A percentile compares a stretch with the other conserved stretches of the same genome.
Evolutionary conservation across 2,329 filamentous ascomycete species (phyloP).

Genomic region (Colletotrichum graminicola): DNA sequence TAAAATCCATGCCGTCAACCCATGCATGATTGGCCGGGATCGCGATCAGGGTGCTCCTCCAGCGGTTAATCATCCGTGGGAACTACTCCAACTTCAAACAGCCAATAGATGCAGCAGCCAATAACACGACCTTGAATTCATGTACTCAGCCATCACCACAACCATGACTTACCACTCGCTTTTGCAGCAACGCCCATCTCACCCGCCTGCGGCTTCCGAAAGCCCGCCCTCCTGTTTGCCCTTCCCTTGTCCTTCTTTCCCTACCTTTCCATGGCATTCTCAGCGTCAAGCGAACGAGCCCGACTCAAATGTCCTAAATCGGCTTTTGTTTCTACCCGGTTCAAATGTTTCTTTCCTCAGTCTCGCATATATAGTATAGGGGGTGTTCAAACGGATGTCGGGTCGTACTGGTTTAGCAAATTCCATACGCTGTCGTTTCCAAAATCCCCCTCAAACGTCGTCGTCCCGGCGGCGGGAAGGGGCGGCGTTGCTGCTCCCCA

Average conservation of each 20-base stretch:
- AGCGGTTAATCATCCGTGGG: slow-evolving; percentile 15
- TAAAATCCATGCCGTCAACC: slow-evolving; percentile 19
- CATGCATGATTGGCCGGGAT: slow-evolving; percentile 11
- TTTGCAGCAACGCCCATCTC: not conserved
- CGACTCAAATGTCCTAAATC: not conserved
- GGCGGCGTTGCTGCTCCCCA: slow-evolving; percentile 40
- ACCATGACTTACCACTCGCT: not conserved
- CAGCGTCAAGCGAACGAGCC: slow-evolving; percentile 2
- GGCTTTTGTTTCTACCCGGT: slow-evolving; percentile 21
- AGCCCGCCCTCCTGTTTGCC: slow-evolving; percentile 34
- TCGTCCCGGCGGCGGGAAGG: slow-evolving; percentile 54
- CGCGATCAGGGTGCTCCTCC: slow-evolving; percentile 15
- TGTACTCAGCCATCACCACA: slow-evolving; percentile 25
- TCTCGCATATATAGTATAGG: slow-evolving; percentile 9
- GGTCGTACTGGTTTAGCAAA: slow-evolving; percentile 64
- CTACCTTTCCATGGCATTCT: not conserved
- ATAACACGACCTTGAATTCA: slow-evolving; percentile 20
- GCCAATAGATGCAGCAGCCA: slow-evolving; percentile 24
- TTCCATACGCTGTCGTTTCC: slow-evolving; percentile 68
- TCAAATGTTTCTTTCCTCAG: slow-evolving; percentile 16
- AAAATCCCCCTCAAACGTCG: slow-evolving; percentile 66
- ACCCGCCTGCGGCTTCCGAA: not conserved
- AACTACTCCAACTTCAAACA: slow-evolving; percentile 12
- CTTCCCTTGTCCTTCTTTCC: not conserved
- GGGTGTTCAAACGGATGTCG: slow-evolving; percentile 36